phyloP scores from a whole-genome alignment of 192 early-diverging fungal species.

The Diversispora eburnea region DNA sequence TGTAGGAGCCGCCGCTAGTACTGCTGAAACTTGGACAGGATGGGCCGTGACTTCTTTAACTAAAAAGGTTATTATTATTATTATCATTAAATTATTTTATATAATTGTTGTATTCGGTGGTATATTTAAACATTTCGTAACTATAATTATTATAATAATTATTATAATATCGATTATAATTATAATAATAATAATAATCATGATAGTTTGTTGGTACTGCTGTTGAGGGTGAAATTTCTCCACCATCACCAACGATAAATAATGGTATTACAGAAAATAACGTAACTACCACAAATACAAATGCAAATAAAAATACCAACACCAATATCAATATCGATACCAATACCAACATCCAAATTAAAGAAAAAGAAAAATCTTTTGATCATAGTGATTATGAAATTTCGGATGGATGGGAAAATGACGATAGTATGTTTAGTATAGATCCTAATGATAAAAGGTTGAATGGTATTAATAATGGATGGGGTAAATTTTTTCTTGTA shows the following conservation, averaged over 20 bases:
- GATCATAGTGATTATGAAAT: background rate
- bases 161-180: too few relatives aligned
- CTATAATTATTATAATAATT: too few relatives aligned
- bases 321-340: background rate
- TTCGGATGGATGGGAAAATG: constrained; percentile 39
- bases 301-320: constrained; percentile 15
- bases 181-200: too few relatives aligned
- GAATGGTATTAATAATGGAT: constrained; percentile 20
- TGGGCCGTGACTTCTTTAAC: constrained; percentile 86
- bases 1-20: constrained; percentile 43
- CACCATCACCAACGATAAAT: constrained; percentile 31
- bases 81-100: too few relatives aligned
- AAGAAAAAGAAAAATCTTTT: background rate
- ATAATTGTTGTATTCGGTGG: too few relatives aligned
- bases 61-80: constrained; percentile 38
- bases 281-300: too few relatives aligned
- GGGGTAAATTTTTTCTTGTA: background rate
- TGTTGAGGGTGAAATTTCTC: constrained; percentile 33
- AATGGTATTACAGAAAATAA: too few relatives aligned
- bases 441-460: background rate
- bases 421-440: constrained; percentile 32
- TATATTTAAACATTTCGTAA: too few relatives aligned
- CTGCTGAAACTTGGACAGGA: constrained; percentile 73
- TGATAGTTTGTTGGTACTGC: constrained; percentile 31
- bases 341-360: background rate